Evolutionary conservation across 2,329 filamentous ascomycete genomes (phyloP), one percentile per base, ranked within the genome.

Genomic region (Penicillium thymicola): DNA sequence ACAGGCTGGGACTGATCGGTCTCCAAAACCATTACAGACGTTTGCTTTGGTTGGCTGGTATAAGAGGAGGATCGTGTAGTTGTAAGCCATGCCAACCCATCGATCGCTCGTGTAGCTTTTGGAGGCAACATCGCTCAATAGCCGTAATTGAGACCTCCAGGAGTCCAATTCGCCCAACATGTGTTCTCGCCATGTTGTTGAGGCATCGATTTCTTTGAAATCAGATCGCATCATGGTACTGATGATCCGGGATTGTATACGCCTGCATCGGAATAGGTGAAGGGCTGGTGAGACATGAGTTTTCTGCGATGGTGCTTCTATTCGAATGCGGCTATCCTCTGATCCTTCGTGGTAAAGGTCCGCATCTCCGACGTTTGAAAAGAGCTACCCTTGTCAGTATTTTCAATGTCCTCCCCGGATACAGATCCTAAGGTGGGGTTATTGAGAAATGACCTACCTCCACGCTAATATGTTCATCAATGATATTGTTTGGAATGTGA

Each of bases 11-110:
- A 62, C 38, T 14, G 58, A 57, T 18, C 54, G 41, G 7, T 55
- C 58, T 2, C 58, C 55, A 25, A 60, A 58, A 21, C 42, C 32
- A 30, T 38, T 44, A 5, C 42, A 44, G 13, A 55, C 52, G 7
- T 60, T 62, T 3, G 45, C 50, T 41, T 59, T 62, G 5, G 55
- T 60, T 8, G 60, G 60, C n/a, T 58, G 52, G 23, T 62, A 53
- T 18, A 62, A 38, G 0, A 60, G 40, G 18, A 60, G 46, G n/a
- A 62, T 50, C 3, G 58, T 60, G 34, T 59, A 60, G 21, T 62
- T 62, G 16, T 59, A 62, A n/a, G 60, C 58, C 58, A 62, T 61
- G 3, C 58, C 58, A 28, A 62, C 58, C 60, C 60, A 62, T 45
- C 58, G 47, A 37, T 62, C 55, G 7, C 55, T 59, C 32, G 57